Base-by-base conservation (phyloP, 108 stramenopile species). In the Pseudonitzschia multiseries region DNA sequence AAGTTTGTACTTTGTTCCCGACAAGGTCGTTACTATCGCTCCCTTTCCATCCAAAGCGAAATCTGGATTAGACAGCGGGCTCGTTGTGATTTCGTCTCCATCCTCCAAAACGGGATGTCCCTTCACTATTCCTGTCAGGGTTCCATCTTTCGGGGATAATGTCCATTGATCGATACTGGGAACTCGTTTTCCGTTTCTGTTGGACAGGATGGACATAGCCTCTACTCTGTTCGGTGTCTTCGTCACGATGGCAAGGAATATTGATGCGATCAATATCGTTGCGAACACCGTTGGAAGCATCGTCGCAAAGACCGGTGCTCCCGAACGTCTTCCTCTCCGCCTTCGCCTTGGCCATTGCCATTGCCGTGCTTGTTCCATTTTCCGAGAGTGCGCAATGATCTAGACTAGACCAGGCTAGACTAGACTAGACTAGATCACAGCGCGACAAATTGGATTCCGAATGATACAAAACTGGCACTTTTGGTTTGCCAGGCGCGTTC, bases 41-140 rank as follows among this genome's bases (percentile, higher is more conserved):
- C 65, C 65, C 33, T 62, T 33, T 17, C 46, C 65, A 3, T 48
- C 27, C 17, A n/a, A 52, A 26, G 68, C 53, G 8, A 59, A 36
- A 33, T 51, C 63, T 18, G 76, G 76, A 43, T 69, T 69, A 1
- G 76, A 70, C 2, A 77, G 70, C 28, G 76, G 76, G n/a, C 69
- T 70, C 26, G 76, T 77, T 22, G 76, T 77, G 64, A 77, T 71
- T 28, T 69, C 42, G 54, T 77, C 76, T 36, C 69, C 69, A 59
- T 77, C 76, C 22, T 56, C 33, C 69, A 77, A 65, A 15, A 46
- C 31, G 32, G 76, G 76, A 71, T 77, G 76, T 36, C 65, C 76
- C 27, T 22, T 64, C 12, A 77, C 76, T 29, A 69, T 71, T 28
- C 76, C 76, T 17, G 68, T 68, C 31, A 77, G 31, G 31, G 62